Evolutionary conservation across 2,329 filamentous ascomycete species (phyloP), one percentile per base, ranked within the genome.

Genomic region (Phialophora tarda): DNA sequence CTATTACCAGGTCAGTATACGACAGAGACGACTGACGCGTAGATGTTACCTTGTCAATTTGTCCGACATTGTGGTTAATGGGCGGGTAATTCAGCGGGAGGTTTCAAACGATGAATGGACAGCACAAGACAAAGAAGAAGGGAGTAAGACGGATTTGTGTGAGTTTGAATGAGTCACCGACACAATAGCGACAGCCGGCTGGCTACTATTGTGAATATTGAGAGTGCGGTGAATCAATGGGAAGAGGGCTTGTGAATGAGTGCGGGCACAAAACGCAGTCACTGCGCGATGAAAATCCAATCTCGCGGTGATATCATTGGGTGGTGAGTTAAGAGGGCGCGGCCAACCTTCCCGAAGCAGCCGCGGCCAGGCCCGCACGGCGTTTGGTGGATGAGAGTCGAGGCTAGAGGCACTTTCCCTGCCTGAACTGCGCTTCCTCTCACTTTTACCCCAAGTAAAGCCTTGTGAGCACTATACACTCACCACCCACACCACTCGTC

Each of bases 21-120:
- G 14, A 48, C 10, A 56, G 17, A 28, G 10, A 12, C 4, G 50
- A 38, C 1, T 30, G 21, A n/a, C 12, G 72, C 78, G 62, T 79
- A 77, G 59, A 70, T 60, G 38, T 88, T 88, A 97, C 93, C 93
- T 91, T 75, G 94, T 98, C 76, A 97, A 88, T 83, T 91, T 97
- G 86, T 97, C 93, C 78, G 91, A 86, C 93, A 97, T 97, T 77
- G 75, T 85, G 82, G 75, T 74, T 64, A 10, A 8, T 32, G 28
- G 17, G 26, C n/a, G 23, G 60, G 48, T 32, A 4, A 24, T 47
- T n/a, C 12, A 38, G 44, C 21, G 21, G 32, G 17, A 24, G 41
- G 32, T 17, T n/a, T 17, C n/a, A 7, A 30, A 34, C 32, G 38
- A 21, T n/a, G 17, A n/a, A 44, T 44, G 38, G 5, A n/a, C 38